Evolutionary conservation across 1,139 yeast species (phyloP).

Genomic region (Taphrina pruni): DNA sequence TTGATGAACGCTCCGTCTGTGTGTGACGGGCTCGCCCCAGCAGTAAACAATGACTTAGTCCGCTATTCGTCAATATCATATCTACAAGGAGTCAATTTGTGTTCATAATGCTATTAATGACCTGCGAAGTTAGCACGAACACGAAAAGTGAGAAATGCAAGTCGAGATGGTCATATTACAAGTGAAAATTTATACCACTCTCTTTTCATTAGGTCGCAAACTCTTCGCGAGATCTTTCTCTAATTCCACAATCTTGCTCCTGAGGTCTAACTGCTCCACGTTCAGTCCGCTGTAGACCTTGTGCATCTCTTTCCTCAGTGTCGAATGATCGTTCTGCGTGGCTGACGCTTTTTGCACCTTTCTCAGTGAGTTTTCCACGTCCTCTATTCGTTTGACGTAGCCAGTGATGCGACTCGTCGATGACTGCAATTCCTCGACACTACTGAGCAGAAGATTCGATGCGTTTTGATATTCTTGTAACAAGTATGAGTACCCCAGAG

Average conservation of each 20-base stretch:
- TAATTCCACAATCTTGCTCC: slow-evolving; percentile 35
- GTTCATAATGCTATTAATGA: background rate
- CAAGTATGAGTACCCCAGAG: slow-evolving; percentile 39
- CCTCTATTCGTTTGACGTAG: slow-evolving; percentile 38
- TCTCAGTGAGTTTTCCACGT: slow-evolving; percentile 36
- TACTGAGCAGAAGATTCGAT: slow-evolving; percentile 24
- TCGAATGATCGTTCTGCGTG: slow-evolving; percentile 35
- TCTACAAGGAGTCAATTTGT: no score
- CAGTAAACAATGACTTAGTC: no score
- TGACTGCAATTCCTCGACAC: slow-evolving; percentile 41
- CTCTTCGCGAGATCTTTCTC: slow-evolving; percentile 35
- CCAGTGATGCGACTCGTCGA: slow-evolving; percentile 33
- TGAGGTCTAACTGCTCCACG: slow-evolving; percentile 38
- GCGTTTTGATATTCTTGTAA: slow-evolving; percentile 42
- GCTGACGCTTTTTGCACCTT: slow-evolving; percentile 32
- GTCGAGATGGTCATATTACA: background rate
- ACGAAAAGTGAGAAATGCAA: background rate
- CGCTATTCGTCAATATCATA: no score
- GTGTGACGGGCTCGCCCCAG: no score
- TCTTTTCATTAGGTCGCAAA: slow-evolving; percentile 24
- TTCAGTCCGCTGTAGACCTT: slow-evolving; percentile 39
- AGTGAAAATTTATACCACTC: slow-evolving; percentile 15
- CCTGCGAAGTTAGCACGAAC: slow-evolving; percentile 7
- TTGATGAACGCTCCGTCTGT: background rate
- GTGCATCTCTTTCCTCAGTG: slow-evolving; percentile 41